These are phyloP conservation scores for Fusarium verticillioides DNA, from an alignment of 2,329 filamentous ascomycete species.

Conservation along the genomic window DNA sequence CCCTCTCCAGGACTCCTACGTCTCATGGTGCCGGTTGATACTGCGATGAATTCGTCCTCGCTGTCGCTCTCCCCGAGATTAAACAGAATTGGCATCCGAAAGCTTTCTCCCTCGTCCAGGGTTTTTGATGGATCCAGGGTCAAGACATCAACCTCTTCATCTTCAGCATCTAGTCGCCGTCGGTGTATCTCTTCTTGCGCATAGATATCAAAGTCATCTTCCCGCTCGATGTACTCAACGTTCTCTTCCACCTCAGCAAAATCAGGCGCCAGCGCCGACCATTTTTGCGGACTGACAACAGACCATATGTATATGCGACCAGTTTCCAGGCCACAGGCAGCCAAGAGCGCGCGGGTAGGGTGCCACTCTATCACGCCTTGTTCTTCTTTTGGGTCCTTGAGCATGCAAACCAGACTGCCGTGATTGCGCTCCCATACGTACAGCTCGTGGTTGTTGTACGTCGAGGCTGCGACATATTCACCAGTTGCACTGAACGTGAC, in stretches of 20 bases:
- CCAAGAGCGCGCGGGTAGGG: slow-evolving; percentile 85
- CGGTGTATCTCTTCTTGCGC: slow-evolving; percentile 95
- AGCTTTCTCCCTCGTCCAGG: slow-evolving; percentile 71
- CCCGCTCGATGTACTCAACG: slow-evolving; percentile 92
- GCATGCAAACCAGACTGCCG: slow-evolving; percentile 93
- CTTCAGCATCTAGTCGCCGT: slow-evolving; percentile 87
- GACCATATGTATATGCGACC: slow-evolving; percentile 97
- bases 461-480: slow-evolving; percentile 96
- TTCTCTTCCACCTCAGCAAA: slow-evolving; percentile 99
- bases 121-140: slow-evolving; percentile 76
- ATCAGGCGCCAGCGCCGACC: slow-evolving; percentile 96
- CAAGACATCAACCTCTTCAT: slow-evolving; percentile 92
- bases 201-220: slow-evolving; percentile 99
- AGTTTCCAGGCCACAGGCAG: slow-evolving; percentile 91
- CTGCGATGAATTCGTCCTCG: slow-evolving; percentile 83
- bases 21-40: slow-evolving; percentile 83
- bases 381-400: slow-evolving; percentile 97
- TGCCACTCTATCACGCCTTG: slow-evolving; percentile 98
- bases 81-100: slow-evolving; percentile 92
- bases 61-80: slow-evolving; percentile 94
- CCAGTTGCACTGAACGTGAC: slow-evolving; percentile 94
- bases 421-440: slow-evolving; percentile 98
- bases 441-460: slow-evolving; percentile 98
- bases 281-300: slow-evolving; percentile 92
- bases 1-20: slow-evolving; percentile 83